A percentile compares a stretch with the other conserved stretches of the same genome.
Conservation (phyloP, 2,329 filamentous ascomycete species). For the Stagonosporopsis cucurbitacearum region DNA sequence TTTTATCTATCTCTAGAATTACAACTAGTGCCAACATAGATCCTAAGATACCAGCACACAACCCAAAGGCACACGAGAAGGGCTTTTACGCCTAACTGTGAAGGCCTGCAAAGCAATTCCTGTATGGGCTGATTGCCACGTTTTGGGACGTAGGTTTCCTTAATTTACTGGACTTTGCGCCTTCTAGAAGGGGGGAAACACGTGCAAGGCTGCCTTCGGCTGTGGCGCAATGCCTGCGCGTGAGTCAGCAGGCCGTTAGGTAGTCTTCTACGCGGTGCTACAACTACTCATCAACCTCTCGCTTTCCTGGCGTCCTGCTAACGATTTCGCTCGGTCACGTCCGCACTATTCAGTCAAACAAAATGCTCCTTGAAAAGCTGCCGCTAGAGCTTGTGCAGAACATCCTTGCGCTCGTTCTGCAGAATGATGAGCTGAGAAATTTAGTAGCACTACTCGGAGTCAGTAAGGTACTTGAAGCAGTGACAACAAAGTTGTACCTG, state of each 20-base stretch:
- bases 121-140: not conserved
- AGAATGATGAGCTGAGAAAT: not conserved
- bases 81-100: too few species aligned
- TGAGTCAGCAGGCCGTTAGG: too few species aligned
- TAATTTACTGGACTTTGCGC: too few species aligned
- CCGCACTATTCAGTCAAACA: not conserved
- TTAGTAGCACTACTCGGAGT: not conserved
- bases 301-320: too few species aligned
- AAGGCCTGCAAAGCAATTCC: not conserved
- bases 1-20: not conserved
- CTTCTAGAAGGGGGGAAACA: too few species aligned
- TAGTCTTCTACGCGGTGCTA: too few species aligned
- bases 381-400: constrained; percentile 4
- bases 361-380: constrained; percentile 2
- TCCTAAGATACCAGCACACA: not conserved
- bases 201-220: not conserved
- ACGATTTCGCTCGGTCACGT: too few species aligned
- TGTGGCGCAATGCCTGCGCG: not conserved
- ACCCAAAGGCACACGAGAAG: not conserved
- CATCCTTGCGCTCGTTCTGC: not conserved
- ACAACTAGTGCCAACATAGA: not conserved
- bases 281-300: too few species aligned
- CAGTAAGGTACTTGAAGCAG: not conserved
- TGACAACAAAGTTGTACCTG: not conserved
- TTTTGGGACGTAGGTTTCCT: not conserved